phyloP scores from a whole-genome alignment of 169 alveolate species.

The Plasmodium gallinaceum region DNA sequence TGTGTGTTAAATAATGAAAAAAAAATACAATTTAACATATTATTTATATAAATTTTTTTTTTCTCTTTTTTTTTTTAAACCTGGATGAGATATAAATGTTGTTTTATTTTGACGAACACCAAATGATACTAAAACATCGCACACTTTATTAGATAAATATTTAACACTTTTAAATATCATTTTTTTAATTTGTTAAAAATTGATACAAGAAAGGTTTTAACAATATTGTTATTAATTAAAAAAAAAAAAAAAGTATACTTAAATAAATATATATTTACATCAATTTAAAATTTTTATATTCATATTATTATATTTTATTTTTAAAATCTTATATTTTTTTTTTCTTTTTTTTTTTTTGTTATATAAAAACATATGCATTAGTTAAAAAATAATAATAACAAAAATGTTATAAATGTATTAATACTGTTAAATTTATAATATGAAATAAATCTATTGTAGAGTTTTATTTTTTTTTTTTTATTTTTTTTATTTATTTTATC shows the following conservation, averaged over 20 bases:
- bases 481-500: no score
- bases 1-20: no score
- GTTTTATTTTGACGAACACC: conserved; percentile 83
- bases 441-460: no score
- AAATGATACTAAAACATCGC: conserved; percentile 86
- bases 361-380: no score
- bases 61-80: conserved; percentile 31
- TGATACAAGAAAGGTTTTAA: background rate
- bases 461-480: no score
- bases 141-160: conserved; percentile 77
- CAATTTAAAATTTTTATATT: background rate
- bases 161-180: conserved; percentile 46
- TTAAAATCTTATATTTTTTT: no score
- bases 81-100: conserved; percentile 89
- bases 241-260: background rate
- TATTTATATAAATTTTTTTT: background rate
- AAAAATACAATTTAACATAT: no score
- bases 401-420: no score
- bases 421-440: no score
- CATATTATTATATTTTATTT: background rate
- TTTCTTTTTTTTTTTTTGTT: no score
- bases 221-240: background rate
- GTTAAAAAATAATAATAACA: no score
- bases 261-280: background rate
- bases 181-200: background rate